Conservation (phyloP, 495 filamentous ascomycete species). For the Neurospora tetrasperma region DNA sequence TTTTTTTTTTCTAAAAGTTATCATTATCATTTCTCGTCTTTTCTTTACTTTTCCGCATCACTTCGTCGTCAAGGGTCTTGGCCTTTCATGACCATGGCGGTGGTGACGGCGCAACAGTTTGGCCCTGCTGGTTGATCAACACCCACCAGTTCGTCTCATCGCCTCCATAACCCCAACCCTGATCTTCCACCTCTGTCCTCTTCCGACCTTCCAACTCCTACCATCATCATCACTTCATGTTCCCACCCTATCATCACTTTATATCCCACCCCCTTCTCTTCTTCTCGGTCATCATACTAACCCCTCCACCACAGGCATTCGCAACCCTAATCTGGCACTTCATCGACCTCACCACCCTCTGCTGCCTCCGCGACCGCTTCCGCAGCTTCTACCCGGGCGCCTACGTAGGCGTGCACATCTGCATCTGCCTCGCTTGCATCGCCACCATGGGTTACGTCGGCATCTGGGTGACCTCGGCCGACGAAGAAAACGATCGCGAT, state of each 20-base stretch:
- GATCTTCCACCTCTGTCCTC: not conserved
- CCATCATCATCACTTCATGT: not conserved
- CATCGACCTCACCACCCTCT: conserved; percentile 9
- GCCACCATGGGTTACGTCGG: conserved; percentile 16
- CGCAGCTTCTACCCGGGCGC: conserved; percentile 28
- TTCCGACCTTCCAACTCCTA: not conserved
- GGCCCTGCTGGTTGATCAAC: not conserved
- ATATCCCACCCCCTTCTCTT: not conserved
- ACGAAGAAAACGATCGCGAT: conserved; percentile 1
- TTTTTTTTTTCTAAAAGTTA: not conserved
- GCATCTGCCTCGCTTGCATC: conserved; percentile 24
- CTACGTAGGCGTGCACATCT: conserved; percentile 28
- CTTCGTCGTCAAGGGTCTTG: not conserved
- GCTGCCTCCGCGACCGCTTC: conserved; percentile 5
- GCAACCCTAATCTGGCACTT: conserved; percentile 10
- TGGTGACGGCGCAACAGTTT: not conserved
- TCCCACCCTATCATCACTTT: not conserved
- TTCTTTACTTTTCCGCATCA: not conserved
- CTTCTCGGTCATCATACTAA: not conserved
- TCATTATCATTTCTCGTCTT: too few species aligned
- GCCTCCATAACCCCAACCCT: not conserved
- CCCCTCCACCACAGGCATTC: conserved; percentile 2
- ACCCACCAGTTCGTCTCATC: not conserved
- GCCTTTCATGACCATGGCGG: not conserved
- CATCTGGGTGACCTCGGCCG: conserved; percentile 14